Conservation (phyloP, 257 asterid genomes). For the Salvia rosmarinus region DNA sequence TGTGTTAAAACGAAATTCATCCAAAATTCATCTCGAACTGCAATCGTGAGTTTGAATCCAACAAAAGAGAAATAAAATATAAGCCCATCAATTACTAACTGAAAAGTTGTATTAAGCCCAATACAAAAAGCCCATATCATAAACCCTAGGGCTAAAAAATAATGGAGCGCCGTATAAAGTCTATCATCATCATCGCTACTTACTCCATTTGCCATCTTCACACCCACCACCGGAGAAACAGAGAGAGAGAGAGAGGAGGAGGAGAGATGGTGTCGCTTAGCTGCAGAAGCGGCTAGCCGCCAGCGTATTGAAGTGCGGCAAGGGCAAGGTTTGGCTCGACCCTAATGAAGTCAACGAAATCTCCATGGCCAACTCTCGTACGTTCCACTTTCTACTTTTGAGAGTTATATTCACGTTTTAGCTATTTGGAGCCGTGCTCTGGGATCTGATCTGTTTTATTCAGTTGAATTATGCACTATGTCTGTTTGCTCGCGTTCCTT, state of each 20-base stretch:
- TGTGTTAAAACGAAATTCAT: no score
- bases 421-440: not conserved
- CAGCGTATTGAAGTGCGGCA: constrained; percentile 86
- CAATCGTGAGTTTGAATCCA: no score
- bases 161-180: constrained; percentile 35
- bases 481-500: not conserved
- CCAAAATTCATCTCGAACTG: no score
- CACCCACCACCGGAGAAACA: constrained; percentile 18
- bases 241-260: constrained; percentile 30
- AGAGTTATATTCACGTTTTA: not conserved
- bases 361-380: constrained; percentile 95
- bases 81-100: no score
- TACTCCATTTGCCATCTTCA: constrained; percentile 10
- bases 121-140: constrained; percentile 1
- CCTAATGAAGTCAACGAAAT: constrained; percentile 81
- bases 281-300: constrained; percentile 93
- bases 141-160: constrained; percentile 50
- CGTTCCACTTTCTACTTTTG: constrained; percentile 22
- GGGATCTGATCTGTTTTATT: constrained; percentile 16
- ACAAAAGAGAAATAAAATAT: no score
- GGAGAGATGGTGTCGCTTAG: constrained; percentile 74
- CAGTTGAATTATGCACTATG: not conserved
- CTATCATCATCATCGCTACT: constrained; percentile 21
- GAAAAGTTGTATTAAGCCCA: not conserved
- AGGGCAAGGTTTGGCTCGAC: constrained; percentile 95